phyloP scores from a whole-genome alignment of 768 basidiomycete genomes.

The Termitomyces sp. region DNA sequence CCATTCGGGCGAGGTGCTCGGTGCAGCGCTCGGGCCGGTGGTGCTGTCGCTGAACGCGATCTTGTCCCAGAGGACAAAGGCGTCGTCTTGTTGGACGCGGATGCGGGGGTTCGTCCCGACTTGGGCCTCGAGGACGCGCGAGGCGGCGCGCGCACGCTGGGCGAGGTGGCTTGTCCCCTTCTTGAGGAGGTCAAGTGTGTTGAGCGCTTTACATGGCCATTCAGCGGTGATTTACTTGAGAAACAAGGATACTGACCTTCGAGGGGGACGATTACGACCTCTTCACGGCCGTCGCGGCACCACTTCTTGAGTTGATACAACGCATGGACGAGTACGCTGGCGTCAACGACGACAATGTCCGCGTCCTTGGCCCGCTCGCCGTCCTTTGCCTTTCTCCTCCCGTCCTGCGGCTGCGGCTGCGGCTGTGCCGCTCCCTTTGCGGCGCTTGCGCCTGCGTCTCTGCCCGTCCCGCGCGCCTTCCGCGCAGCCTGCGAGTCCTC shows the following conservation, averaged over 20 bases:
- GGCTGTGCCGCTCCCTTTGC: conserved; percentile 2
- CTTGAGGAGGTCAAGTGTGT: conserved; percentile 89
- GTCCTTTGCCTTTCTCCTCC: conserved; percentile 25
- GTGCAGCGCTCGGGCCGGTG: conserved; percentile 14
- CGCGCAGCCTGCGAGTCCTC: conserved; percentile 16
- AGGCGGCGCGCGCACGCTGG: conserved; percentile 79
- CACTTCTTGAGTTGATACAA: conserved; percentile 77
- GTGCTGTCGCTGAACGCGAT: conserved; percentile 45
- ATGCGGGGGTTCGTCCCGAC: conserved; percentile 81
- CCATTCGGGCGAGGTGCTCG: conserved; percentile 66
- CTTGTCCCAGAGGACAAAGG: conserved; percentile 76
- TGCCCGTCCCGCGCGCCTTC: conserved; percentile 10
- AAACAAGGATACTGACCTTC: conserved; percentile 56
- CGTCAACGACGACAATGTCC: conserved; percentile 73
- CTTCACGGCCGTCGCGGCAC: conserved; percentile 71
- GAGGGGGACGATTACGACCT: conserved; percentile 78
- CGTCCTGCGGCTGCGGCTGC: background rate
- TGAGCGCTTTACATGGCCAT: conserved; percentile 52
- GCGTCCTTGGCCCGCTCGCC: conserved; percentile 50
- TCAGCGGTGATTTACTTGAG: background rate
- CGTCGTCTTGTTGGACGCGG: conserved; percentile 76
- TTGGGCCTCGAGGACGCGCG: conserved; percentile 83
- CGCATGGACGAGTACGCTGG: conserved; percentile 76
- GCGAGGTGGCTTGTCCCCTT: conserved; percentile 79
- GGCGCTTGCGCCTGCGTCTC: conserved; percentile 8